These are phyloP conservation scores for Phytophthora idaei DNA, from an alignment of 352 stramenopile species.

Conservation along the genomic window DNA sequence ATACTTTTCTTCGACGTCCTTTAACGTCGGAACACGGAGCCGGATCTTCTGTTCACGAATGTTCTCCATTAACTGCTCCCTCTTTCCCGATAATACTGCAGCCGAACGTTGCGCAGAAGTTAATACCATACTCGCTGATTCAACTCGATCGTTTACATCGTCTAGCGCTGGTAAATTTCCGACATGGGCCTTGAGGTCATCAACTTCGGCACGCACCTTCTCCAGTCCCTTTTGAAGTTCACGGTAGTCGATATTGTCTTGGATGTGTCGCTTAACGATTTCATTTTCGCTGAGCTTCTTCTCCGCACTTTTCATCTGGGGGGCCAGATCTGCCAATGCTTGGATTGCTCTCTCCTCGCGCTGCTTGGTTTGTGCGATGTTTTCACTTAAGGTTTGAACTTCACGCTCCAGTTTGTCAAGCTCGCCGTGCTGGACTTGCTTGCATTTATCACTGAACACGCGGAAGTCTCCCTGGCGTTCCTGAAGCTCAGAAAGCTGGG, in stretches of 20 bases:
- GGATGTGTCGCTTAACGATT: conserved; percentile 70
- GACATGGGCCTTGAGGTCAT: conserved; percentile 52
- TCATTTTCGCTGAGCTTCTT: conserved; percentile 57
- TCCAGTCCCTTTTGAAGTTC: conserved; percentile 56
- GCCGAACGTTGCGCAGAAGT: conserved; percentile 40
- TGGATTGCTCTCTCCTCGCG: conserved; percentile 43
- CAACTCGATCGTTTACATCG: conserved; percentile 58
- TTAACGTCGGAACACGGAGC: conserved; percentile 76
- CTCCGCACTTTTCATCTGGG: conserved; percentile 50
- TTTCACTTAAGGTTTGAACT: conserved; percentile 44
- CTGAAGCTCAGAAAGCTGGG: conserved; percentile 46
- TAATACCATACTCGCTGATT: conserved; percentile 36
- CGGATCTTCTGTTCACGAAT: conserved; percentile 72
- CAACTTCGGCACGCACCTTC: conserved; percentile 40
- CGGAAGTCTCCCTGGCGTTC: conserved; percentile 47
- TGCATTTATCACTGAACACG: conserved; percentile 50
- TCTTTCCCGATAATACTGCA: conserved; percentile 51
- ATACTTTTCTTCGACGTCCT: conserved; percentile 94
- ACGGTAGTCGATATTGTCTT: conserved; percentile 81
- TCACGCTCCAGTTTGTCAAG: conserved; percentile 52
- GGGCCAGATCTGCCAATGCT: conserved; percentile 49
- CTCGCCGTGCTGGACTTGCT: conserved; percentile 42
- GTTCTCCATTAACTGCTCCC: conserved; percentile 56
- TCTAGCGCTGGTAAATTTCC: conserved; percentile 49
- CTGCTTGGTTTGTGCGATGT: conserved; percentile 52